Conservation (phyloP, 2,329 filamentous ascomycete genomes). For the Pseudogymnoascus sp. region DNA sequence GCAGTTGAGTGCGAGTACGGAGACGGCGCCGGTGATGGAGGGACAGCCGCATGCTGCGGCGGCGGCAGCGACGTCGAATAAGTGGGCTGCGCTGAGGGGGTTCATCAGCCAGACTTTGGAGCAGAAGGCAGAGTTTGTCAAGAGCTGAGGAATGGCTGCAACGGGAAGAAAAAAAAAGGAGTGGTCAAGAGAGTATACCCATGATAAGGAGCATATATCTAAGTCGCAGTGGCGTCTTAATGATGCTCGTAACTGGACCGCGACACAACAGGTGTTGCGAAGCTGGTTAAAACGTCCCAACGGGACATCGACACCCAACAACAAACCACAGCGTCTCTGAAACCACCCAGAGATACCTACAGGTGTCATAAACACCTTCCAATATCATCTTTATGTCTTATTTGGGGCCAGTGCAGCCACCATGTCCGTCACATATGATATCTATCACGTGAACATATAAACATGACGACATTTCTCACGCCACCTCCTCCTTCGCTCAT, state of each 20-base stretch:
- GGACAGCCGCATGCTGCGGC: constrained; percentile 5
- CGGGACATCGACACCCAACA: neutral
- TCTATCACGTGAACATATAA: neutral
- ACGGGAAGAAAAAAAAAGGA: neutral
- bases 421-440: neutral
- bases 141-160: constrained; percentile 13
- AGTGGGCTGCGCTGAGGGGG: constrained; percentile 74
- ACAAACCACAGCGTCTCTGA: neutral
- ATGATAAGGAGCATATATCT: neutral
- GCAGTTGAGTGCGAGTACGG: constrained; percentile 45
- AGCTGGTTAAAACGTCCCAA: neutral
- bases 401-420: neutral
- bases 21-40: constrained; percentile 25
- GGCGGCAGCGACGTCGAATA: constrained; percentile 40
- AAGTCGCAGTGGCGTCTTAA: neutral
- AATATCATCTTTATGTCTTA: neutral
- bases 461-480: neutral
- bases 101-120: constrained; percentile 88
- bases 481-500: neutral
- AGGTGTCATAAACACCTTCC: neutral
- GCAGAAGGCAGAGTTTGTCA: constrained; percentile 67
- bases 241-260: neutral
- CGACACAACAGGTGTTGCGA: neutral
- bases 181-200: constrained; percentile 1
- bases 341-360: neutral